phyloP scores from a whole-genome alignment of 1,139 yeast species.

The Pichia sp. region DNA sequence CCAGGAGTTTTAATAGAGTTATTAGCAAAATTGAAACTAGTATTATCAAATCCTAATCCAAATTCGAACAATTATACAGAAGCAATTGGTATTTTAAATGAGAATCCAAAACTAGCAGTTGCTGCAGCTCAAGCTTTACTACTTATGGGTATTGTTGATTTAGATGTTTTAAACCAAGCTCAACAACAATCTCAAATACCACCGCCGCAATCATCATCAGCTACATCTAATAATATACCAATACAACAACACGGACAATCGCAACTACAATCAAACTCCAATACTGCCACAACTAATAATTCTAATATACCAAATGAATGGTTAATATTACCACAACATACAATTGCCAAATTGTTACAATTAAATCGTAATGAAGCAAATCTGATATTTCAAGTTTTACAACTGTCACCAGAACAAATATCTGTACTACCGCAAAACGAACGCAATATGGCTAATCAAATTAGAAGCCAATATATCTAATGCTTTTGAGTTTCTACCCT shows the following conservation, averaged over 20 bases:
- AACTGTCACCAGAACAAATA: slow-evolving; percentile 50
- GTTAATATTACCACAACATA: slow-evolving; percentile 43
- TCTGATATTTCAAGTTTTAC: slow-evolving; percentile 57
- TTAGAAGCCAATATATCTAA: slow-evolving; percentile 50
- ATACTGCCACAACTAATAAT: background rate
- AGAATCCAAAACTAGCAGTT: slow-evolving; percentile 48
- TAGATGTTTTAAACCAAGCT: slow-evolving; percentile 50
- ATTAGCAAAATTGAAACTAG: slow-evolving; percentile 53
- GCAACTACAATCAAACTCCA: background rate
- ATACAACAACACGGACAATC: background rate
- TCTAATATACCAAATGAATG: slow-evolving; percentile 34
- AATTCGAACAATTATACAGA: slow-evolving; percentile 36
- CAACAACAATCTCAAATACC: slow-evolving; percentile 18
- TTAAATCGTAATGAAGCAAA: slow-evolving; percentile 55
- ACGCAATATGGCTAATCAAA: slow-evolving; percentile 50
- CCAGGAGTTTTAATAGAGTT: slow-evolving; percentile 65
- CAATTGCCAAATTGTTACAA: slow-evolving; percentile 42
- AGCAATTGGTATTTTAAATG: slow-evolving; percentile 33
- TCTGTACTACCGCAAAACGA: slow-evolving; percentile 53
- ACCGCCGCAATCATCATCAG: background rate
- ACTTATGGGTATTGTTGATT: slow-evolving; percentile 70
- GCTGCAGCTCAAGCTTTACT: slow-evolving; percentile 67
- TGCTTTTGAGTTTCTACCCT: background rate
- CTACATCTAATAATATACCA: background rate
- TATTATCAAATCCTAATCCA: slow-evolving; percentile 43